Conservation (phyloP, 2,329 filamentous ascomycete genomes). For the Fusarium tupiense region DNA sequence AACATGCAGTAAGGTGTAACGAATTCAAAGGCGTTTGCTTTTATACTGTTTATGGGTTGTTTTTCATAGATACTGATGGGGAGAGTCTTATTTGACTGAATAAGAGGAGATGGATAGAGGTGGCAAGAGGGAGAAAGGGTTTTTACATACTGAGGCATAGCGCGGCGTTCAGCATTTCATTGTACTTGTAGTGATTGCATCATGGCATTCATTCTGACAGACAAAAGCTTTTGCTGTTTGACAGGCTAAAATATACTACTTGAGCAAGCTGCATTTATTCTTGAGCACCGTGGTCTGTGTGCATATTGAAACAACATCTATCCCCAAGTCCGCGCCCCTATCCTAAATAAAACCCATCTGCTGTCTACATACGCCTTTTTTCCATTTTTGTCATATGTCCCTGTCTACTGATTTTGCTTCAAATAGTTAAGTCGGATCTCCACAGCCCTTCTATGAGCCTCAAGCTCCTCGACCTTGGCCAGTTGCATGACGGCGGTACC, state of each 20-base stretch:
- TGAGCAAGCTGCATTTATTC: constrained; percentile 10
- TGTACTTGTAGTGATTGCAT: constrained; percentile 33
- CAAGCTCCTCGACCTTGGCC: constrained; percentile 91
- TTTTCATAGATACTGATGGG: constrained; percentile 8
- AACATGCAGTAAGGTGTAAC: constrained; percentile 22
- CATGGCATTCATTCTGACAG: constrained; percentile 34
- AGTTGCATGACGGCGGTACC: constrained; percentile 93
- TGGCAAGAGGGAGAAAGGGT: not conserved
- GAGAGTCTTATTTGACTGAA: not conserved
- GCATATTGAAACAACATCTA: constrained; percentile 14
- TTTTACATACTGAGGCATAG: constrained; percentile 44
- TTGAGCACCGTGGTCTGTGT: not conserved
- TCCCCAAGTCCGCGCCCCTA: constrained; percentile 11
- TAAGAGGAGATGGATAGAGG: not conserved
- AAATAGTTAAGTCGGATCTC: constrained; percentile 77
- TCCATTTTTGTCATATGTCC: not conserved
- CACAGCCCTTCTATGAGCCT: constrained; percentile 91
- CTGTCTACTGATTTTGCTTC: constrained; percentile 47
- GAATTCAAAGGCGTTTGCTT: constrained; percentile 20
- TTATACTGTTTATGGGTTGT: not conserved
- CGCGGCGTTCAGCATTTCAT: constrained; percentile 46
- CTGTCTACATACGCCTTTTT: constrained; percentile 24
- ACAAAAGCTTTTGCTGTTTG: constrained; percentile 33
- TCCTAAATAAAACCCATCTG: constrained; percentile 16
- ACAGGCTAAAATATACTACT: constrained; percentile 26